Conservation (phyloP, 805 yeast species). For the Metschnikowia lachancei region DNA sequence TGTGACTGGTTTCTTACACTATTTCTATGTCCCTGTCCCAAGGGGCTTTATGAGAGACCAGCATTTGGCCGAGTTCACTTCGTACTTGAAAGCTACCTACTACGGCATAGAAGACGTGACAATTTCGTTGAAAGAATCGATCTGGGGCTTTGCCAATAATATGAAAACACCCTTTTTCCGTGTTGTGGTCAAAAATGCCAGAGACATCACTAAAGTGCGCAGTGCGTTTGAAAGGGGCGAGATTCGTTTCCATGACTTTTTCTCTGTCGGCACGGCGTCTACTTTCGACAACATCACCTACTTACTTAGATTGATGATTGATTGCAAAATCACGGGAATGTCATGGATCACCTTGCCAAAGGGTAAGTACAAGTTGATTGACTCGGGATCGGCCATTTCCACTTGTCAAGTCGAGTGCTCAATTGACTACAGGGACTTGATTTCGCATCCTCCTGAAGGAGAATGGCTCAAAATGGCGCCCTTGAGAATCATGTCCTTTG, state of each 20-base stretch:
- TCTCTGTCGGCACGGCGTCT: constrained; percentile 53
- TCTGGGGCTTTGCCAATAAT: constrained; percentile 91
- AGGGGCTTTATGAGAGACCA: constrained; percentile 62
- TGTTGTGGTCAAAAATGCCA: constrained; percentile 64
- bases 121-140: constrained; percentile 69
- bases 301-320: constrained; percentile 83
- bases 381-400: constrained; percentile 46
- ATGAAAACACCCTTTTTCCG: constrained; percentile 75
- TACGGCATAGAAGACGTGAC: constrained; percentile 65
- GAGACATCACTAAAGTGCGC: constrained; percentile 65
- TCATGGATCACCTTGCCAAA: constrained; percentile 91
- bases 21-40: constrained; percentile 90
- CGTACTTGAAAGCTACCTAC: constrained; percentile 47
- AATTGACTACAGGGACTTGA: constrained; percentile 62
- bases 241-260: constrained; percentile 59
- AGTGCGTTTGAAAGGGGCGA: constrained; percentile 83
- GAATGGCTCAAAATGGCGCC: constrained; percentile 95
- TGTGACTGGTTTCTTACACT: constrained; percentile 85
- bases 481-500: constrained; percentile 86
- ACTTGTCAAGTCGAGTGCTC: constrained; percentile 83
- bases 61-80: constrained; percentile 44
- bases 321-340: constrained; percentile 92
- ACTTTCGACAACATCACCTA: constrained; percentile 91
- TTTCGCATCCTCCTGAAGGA: constrained; percentile 87
- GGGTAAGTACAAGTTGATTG: constrained; percentile 57